These are phyloP conservation scores for Ampelomyces quisqualis DNA, from an alignment of 2,329 filamentous ascomycete species.

Conservation along the genomic window DNA sequence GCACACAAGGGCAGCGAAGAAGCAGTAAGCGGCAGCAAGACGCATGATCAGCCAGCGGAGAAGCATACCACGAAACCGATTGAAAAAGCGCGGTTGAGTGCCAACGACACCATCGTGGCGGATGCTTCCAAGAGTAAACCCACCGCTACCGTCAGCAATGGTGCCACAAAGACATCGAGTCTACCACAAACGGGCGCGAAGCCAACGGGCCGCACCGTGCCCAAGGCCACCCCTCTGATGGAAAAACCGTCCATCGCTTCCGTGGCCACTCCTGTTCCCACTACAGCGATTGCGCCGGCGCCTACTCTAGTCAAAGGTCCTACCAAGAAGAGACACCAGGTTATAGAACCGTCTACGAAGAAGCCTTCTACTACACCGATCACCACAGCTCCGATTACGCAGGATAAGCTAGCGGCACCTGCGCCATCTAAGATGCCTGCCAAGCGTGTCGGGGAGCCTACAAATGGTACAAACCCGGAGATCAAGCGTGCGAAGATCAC, in stretches of 20 bases:
- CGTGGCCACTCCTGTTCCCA: too few species aligned
- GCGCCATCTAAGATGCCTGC: neutral
- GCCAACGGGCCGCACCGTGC: neutral
- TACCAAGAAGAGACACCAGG: too few species aligned
- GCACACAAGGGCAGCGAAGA: neutral
- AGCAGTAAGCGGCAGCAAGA: neutral
- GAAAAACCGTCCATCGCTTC: too few species aligned
- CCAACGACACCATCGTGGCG: neutral
- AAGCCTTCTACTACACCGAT: too few species aligned
- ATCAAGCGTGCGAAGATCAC: constrained; percentile 14
- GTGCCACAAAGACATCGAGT: neutral
- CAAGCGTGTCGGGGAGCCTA: constrained; percentile 10
- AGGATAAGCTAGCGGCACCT: neutral
- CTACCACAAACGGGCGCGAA: neutral
- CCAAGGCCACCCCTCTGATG: neutral
- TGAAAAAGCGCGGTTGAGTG: neutral
- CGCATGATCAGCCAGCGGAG: neutral
- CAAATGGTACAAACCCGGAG: constrained; percentile 3
- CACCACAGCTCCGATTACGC: too few species aligned
- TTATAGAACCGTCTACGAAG: too few species aligned
- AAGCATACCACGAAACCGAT: neutral
- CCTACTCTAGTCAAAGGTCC: too few species aligned
- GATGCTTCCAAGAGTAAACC: neutral
- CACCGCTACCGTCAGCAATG: neutral
- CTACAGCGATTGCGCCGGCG: too few species aligned